Base-by-base conservation (phyloP, 768 basidiomycete genomes). In the Trametes maxima region DNA sequence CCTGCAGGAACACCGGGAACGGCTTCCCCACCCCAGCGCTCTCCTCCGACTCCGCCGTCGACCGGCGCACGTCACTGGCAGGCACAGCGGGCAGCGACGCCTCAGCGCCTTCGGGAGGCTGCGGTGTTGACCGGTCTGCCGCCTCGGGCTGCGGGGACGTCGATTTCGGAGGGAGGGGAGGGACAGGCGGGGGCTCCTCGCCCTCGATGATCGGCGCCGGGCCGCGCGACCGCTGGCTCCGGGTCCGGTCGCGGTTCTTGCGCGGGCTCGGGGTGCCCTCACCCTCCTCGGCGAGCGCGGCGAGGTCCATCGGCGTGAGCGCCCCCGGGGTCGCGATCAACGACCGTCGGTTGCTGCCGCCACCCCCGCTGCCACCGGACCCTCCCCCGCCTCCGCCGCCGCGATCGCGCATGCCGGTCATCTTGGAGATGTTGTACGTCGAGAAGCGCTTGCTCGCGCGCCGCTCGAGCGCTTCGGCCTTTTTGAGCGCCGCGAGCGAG, bases 361-460 rank as follows among this genome's bases (percentile, higher is more conserved):
- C 72, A 28, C 61, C 68, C 33, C 80, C 57, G n/a, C 67, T 69
- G 17, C 52, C 48, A 17, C 72, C 71, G 39, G 64, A 69, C 36
- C 80, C 57, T 17, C 67, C 71, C 10, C 55, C 50, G 37, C 65
- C 71, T 37, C 65, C 70, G 37, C 80, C 57, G 11, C 55, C 50
- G 33, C 65, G 78, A 11, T 69, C 65, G 56, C 76, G 57, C 54
- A 82, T 51, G 16, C 88, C 86, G 3, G 93, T 88, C 89, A 98
- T 95, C 77, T 95, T 95, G 48, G 90, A 87, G 68, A 98, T 90
- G 65, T 95, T 92, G 72, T 96, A 98, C 1, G 88, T 88, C 44
- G 95, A 97, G 76, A 95, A 98, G 0, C 97, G 90, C 72, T 98
- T 98, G 21, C 92, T 95, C 17, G 96, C 96, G 47, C 96, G 82